phyloP scores from a whole-genome alignment of 2,329 filamentous ascomycete genomes.

The Fusarium sp. region DNA sequence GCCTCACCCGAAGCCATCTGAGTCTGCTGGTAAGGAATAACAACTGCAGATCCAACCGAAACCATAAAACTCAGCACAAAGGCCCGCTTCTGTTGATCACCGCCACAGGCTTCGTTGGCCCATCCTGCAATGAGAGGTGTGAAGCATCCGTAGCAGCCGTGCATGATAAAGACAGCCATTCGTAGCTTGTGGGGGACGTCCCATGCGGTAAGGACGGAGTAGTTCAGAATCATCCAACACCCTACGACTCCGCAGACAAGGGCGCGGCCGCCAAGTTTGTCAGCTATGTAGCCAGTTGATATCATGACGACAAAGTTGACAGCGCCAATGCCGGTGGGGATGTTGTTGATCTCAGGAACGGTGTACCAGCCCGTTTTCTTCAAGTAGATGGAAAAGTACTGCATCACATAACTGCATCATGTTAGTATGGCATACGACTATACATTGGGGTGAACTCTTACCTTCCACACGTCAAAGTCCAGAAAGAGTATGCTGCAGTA shows the following conservation, averaged over 20 bases:
- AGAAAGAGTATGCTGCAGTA: constrained; percentile 51
- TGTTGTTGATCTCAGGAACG: constrained; percentile 55
- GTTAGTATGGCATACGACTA: not conserved
- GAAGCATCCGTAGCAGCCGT: constrained; percentile 53
- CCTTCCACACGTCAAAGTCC: constrained; percentile 50
- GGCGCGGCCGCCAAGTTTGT: constrained; percentile 49
- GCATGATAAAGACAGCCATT: constrained; percentile 53
- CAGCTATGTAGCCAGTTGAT: constrained; percentile 48
- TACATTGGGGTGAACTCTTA: not conserved
- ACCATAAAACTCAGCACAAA: constrained; percentile 53
- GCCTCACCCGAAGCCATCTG: constrained; percentile 51
- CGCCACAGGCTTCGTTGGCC: constrained; percentile 53
- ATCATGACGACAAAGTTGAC: constrained; percentile 55
- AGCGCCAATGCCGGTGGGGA: constrained; percentile 55
- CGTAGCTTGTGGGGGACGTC: constrained; percentile 49
- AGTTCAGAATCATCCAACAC: constrained; percentile 48
- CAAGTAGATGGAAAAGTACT: constrained; percentile 54
- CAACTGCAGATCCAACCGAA: constrained; percentile 49
- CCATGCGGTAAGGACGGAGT: constrained; percentile 52
- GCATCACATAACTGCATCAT: constrained; percentile 48
- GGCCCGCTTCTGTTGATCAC: constrained; percentile 54
- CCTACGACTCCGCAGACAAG: constrained; percentile 50
- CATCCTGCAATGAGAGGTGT: constrained; percentile 54
- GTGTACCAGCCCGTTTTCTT: constrained; percentile 48
- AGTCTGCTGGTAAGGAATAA: constrained; percentile 52